Evolutionary conservation across 768 basidiomycete genomes (phyloP).

Genomic region (Mycena maculata): DNA sequence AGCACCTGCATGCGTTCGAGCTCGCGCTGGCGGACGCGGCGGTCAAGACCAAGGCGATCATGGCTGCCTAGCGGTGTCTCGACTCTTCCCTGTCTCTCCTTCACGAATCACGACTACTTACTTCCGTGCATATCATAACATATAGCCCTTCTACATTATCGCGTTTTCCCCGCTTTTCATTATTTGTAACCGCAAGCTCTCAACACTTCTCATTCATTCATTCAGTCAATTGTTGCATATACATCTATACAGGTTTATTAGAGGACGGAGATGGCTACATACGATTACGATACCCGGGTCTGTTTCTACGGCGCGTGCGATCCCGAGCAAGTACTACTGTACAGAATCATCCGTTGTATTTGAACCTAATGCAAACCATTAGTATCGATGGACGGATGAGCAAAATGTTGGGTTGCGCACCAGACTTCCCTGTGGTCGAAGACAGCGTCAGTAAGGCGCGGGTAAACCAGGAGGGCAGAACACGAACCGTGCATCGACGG

Average conservation of each 20-base stretch:
- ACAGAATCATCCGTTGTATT: slow-evolving; percentile 62
- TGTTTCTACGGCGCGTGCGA: slow-evolving; percentile 18
- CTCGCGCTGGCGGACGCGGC: slow-evolving; percentile 78
- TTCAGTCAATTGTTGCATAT: slow-evolving; percentile 21
- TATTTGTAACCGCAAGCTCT: slow-evolving; percentile 1
- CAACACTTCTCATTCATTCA: neutral
- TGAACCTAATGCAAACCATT: slow-evolving; percentile 56
- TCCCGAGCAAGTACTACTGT: slow-evolving; percentile 38
- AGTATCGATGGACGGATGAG: slow-evolving; percentile 22
- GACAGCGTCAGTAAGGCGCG: neutral
- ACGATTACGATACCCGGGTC: slow-evolving; percentile 19
- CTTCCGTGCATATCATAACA: neutral
- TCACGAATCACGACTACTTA: too few relatives aligned
- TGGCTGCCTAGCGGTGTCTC: slow-evolving; percentile 65
- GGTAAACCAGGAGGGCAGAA: neutral
- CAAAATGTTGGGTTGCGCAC: slow-evolving; percentile 7
- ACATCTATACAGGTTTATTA: slow-evolving; percentile 33
- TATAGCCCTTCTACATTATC: slow-evolving; percentile 3
- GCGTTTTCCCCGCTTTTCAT: neutral
- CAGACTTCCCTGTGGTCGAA: slow-evolving; percentile 12
- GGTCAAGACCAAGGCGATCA: slow-evolving; percentile 82
- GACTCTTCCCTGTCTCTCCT: neutral
- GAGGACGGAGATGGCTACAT: slow-evolving; percentile 13
- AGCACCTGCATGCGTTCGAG: slow-evolving; percentile 83
- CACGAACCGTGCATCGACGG: slow-evolving; percentile 78